These are phyloP conservation scores for Domatiomyces globalis DNA, from an alignment of 2,329 filamentous ascomycete species.

Conservation along the genomic window DNA sequence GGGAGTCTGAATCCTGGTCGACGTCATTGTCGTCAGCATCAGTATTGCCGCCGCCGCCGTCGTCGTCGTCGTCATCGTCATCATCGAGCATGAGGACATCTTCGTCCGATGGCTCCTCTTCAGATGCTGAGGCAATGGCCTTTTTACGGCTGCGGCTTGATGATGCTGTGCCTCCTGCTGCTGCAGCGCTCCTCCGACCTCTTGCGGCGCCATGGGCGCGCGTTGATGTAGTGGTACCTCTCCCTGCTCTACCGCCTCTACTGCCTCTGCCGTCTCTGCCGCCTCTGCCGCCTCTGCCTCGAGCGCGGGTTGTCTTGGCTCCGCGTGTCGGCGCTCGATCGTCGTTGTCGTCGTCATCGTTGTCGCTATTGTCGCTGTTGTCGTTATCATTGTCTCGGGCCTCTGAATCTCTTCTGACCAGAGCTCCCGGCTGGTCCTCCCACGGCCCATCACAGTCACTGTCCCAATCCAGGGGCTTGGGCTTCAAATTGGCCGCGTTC, in stretches of 20 bases:
- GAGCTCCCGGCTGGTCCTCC: conserved; percentile 61
- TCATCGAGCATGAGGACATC: conserved; percentile 29
- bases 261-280: conserved; percentile 33
- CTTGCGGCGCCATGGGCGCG: conserved; percentile 23
- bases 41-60: conserved; percentile 22
- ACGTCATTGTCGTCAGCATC: conserved; percentile 20
- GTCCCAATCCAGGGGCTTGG: conserved; percentile 71
- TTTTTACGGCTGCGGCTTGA: conserved; percentile 21
- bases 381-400: conserved; percentile 9
- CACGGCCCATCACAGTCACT: conserved; percentile 77
- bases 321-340: conserved; percentile 30
- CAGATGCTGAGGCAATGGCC: conserved; percentile 22
- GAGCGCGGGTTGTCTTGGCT: conserved; percentile 31
- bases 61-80: conserved; percentile 22
- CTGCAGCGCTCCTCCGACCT: conserved; percentile 3
- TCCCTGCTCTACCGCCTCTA: conserved; percentile 30
- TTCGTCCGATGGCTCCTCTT: conserved; percentile 23
- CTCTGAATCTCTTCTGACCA: conserved; percentile 38
- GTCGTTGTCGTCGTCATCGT: conserved; percentile 34
- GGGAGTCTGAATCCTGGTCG: conserved; percentile 21
- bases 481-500: conserved; percentile 49
- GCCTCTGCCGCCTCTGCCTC: conserved; percentile 33
- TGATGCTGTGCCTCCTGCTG: conserved; percentile 12
- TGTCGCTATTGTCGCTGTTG: conserved; percentile 13
- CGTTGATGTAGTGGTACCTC: conserved; percentile 24